These are phyloP conservation scores for Cryptomeria japonica DNA, from an alignment of 75 land plant genomes.

Conservation along the genomic window DNA sequence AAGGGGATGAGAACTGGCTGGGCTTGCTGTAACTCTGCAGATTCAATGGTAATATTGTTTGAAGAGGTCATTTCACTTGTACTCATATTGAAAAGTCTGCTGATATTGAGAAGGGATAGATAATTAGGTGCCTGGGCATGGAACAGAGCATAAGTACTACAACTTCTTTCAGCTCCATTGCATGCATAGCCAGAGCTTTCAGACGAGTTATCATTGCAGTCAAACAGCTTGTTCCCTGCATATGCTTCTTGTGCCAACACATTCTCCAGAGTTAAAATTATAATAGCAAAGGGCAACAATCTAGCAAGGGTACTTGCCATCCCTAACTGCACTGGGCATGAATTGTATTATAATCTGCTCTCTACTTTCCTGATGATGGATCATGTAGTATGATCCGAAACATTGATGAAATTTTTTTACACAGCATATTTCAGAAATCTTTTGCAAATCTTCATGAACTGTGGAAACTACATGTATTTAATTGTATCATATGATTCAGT, in stretches of 20 bases:
- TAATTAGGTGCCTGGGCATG: conserved; percentile 32
- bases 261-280: background rate
- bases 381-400: too few species aligned
- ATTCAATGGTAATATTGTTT: conserved; percentile 26
- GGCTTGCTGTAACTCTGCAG: conserved; percentile 16
- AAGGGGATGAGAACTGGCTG: conserved; percentile 63
- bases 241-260: conserved; percentile 2
- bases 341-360: background rate
- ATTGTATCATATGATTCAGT: background rate
- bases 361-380: too few species aligned
- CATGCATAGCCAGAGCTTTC: conserved; percentile 9
- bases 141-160: conserved; percentile 35
- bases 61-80: conserved; percentile 22
- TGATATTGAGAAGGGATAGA: conserved; percentile 22
- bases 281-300: background rate
- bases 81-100: conserved; percentile 49
- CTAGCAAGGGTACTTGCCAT: background rate
- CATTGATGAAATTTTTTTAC: too few species aligned
- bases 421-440: too few species aligned
- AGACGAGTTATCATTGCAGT: background rate
- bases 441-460: too few species aligned
- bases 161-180: conserved; percentile 8
- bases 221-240: conserved; percentile 7
- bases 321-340: background rate
- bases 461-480: too few species aligned